Base-by-base conservation (phyloP, 371 early-diverging fungal species). In the Coemansia sp. region DNA sequence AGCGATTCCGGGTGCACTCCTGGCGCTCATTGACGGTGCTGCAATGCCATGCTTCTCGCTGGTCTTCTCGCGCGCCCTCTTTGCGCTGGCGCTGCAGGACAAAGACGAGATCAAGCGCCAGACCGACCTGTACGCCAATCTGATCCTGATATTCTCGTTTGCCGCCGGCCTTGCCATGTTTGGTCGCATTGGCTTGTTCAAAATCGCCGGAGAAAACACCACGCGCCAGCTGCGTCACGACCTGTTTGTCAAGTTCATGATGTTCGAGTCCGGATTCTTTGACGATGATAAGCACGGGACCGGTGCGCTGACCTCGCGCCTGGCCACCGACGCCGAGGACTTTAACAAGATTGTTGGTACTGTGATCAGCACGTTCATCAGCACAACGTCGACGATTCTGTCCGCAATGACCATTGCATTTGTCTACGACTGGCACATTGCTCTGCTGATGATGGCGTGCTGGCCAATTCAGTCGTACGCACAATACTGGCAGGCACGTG, bases 211-310 rank as follows among this genome's bases (percentile, higher is more conserved):
- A 38, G 89, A 87, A 54, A 70, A 51, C 14, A 72, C 90, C 56
- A 86, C 89, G 9, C 79, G 78, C 30, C 83, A 85, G 48, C 63
- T 92, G 55, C 80, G 91, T 39, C 56, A 78, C 38, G 63, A 70
- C 66, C 58, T 81, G 32, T 90, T 91, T 78, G 50, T 67, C 41
- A 77, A 84, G n/a, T 72, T 87, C 39, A 60, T 91, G 59, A 59
- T 79, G 3, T 95, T 93, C 78, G 93, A 95, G 59, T 83, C 93
- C 60, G 90, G 83, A 4, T 96, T 83, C 77, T 96, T 88, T 77
- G 97, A 96, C 78, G 83, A 86, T 38, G 88, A 90, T 36, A 81
- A 84, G 40, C 86, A 95, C 80, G 85, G 83, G 13, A 86, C 88
- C 31, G 96, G 97, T 60, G 88, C 87, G 30, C 80, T 95, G 38